Evolutionary conservation across 306 rosid species (phyloP).

Genomic region (Begonia loranthoides): DNA sequence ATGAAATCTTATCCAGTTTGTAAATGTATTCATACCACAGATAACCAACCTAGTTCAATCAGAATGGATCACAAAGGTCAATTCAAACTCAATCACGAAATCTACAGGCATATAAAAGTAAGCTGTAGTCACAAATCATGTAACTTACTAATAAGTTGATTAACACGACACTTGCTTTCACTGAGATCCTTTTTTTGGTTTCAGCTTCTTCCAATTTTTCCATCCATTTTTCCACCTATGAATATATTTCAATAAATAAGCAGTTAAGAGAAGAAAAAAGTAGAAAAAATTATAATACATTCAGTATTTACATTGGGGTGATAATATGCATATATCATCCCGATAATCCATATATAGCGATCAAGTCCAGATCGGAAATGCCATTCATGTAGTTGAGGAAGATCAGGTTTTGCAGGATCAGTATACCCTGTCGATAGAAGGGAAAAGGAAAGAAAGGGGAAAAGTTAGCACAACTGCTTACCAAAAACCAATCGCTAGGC

Average conservation of each 20-base stretch:
- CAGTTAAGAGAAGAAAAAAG: constrained; percentile 4
- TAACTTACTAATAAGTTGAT: constrained; percentile 61
- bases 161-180: constrained; percentile 64
- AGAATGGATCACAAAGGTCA: background rate
- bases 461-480: background rate
- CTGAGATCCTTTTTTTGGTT: constrained; percentile 59
- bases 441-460: background rate
- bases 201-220: constrained; percentile 94
- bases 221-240: constrained; percentile 94
- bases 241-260: constrained; percentile 10
- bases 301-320: constrained; percentile 68
- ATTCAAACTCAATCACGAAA: background rate
- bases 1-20: constrained; percentile 90
- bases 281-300: constrained; percentile 2
- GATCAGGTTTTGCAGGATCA: constrained; percentile 96
- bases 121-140: constrained; percentile 10
- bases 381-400: constrained; percentile 87
- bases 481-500: background rate
- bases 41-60: constrained; percentile 66
- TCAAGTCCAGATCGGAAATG: constrained; percentile 99
- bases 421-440: constrained; percentile 54
- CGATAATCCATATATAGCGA: constrained; percentile 93
- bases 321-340: constrained; percentile 95
- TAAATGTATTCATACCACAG: constrained; percentile 90
- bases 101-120: background rate